phyloP scores from a whole-genome alignment of 208 protist species.

The Zelonia costaricensis region DNA sequence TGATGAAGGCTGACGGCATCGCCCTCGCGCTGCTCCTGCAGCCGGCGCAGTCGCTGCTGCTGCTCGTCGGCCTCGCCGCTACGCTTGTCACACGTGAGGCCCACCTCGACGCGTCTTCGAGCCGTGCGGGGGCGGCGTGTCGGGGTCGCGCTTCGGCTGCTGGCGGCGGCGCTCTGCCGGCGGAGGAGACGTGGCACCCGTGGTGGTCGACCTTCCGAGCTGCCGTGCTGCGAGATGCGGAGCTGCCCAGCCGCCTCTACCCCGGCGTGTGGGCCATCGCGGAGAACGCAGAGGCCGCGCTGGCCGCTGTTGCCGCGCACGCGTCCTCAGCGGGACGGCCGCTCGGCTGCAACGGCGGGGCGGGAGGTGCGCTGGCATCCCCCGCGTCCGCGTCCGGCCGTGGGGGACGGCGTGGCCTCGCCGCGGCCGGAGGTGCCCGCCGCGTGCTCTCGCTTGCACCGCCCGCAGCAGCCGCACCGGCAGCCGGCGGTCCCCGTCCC shows the following conservation, averaged over 20 bases:
- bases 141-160: neutral
- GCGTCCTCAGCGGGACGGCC: constrained; percentile 13
- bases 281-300: constrained; percentile 31
- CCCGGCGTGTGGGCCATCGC: constrained; percentile 37
- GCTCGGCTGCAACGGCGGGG: neutral
- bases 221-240: constrained; percentile 45
- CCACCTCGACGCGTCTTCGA: constrained; percentile 5
- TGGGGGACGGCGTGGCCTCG: too few species aligned
- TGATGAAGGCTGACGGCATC: constrained; percentile 39
- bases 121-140: neutral
- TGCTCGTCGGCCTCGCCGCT: constrained; percentile 50
- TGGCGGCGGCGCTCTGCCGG: neutral
- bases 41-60: constrained; percentile 47
- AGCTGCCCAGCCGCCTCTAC: constrained; percentile 46
- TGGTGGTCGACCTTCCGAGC: constrained; percentile 60
- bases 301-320: constrained; percentile 7
- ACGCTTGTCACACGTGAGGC: constrained; percentile 48
- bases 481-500: too few species aligned
- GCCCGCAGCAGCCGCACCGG: too few species aligned
- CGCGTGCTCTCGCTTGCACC: too few species aligned
- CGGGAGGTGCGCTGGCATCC: neutral
- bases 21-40: constrained; percentile 41
- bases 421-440: too few species aligned
- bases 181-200: constrained; percentile 8
- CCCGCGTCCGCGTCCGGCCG: too few species aligned